Base-by-base conservation (phyloP, 805 yeast species). In the Wickerhamomyces bovis region DNA sequence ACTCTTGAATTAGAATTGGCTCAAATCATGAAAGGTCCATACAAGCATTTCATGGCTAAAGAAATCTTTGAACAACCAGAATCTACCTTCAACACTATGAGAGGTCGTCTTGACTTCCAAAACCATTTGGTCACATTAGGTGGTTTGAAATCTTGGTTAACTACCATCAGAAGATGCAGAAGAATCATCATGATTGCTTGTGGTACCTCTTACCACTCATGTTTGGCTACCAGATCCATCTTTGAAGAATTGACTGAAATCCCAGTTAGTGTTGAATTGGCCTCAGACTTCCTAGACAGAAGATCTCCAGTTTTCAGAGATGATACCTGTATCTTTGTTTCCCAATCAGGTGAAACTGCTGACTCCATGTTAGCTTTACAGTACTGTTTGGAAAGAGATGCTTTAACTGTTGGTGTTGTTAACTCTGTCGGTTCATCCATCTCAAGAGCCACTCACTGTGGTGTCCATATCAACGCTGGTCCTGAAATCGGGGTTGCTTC, bases 401-500 rank as follows among this genome's bases (percentile, higher is more conserved):
- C 99, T 30, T 76, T 95, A 55, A 89, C 97, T 25, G 94, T 94
- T 48, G 99, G 99, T 71, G 87, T 94, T 62, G 99, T 94, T 53
- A 94, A 94, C 75, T 79, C 90, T 56, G 99, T 94, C 39, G 99
- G 99, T 62, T 94, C 99, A 6, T 81, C 94, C 38, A 89, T 94
- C 67, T 92, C 98, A 7, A 83, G 99, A 71, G 89, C 82, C 63
- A 94, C 99, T 20, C 96, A 90, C 69, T 94, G 99, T 75, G 99
- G 99, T 80, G 97, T 94, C 47, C 99, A 94, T 68, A 90, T 94
- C 66, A 94, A 94, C 65, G 99, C 99, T 42, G 99, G 99, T 55
- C 99, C 99, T 41, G 99, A 94, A 71, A 94, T 94, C 54, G 98
- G 99, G 68, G 99, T 94, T 57, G 99, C 99, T 11, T 89, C 97